Base-by-base conservation (phyloP, 2,329 filamentous ascomycete genomes). In the Beauveria scarabaeidicola region DNA sequence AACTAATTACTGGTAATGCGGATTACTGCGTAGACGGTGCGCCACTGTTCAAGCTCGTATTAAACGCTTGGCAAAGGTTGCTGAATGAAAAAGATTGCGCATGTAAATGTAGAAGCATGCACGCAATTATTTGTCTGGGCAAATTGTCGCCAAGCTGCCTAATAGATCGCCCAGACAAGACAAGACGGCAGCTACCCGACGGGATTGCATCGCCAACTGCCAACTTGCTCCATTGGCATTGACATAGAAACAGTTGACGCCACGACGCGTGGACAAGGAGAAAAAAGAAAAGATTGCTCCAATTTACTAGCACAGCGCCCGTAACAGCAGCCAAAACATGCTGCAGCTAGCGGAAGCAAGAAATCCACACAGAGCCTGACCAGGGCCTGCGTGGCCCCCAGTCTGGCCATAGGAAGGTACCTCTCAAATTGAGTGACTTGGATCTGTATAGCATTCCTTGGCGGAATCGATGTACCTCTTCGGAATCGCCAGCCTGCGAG, bases 201-300 rank as follows among this genome's bases (percentile, higher is more conserved):
- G 23, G 21, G 8, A 15, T 13, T 53, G 52, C 19, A 17, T 41
- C 8, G 36, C 11, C 36, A n/a, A 15, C 36, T 25, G 36, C 11
- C 36, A n/a, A 15, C 36, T 25, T 4, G 36, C 23, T 15, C 5
- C 36, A 23, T 52, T 21, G 27, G 47, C 27, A 52, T 17, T 10
- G 17, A 23, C 29, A 38, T 2, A 36, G 23, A 41, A 36, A 52
- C 32, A 41, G 36, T 27, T 21, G 41, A 23, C 23, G 47, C 47
- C 51, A 52, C 51, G 51, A 52, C 51, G 51, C 51, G 51, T 52
- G 51, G 51, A 52, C 51, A 27, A 52, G 36, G 36, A 52, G 51
- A 25, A 52, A 52, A 52, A 17, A 19, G 6, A 13, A 43, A 19
- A n/a, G n/a, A n/a, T n/a, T n/a, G n/a, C n/a, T n/a, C n/a, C n/a